These are phyloP conservation scores for Phytophthora kernoviae DNA, from an alignment of 352 stramenopile species.

Conservation along the genomic window DNA sequence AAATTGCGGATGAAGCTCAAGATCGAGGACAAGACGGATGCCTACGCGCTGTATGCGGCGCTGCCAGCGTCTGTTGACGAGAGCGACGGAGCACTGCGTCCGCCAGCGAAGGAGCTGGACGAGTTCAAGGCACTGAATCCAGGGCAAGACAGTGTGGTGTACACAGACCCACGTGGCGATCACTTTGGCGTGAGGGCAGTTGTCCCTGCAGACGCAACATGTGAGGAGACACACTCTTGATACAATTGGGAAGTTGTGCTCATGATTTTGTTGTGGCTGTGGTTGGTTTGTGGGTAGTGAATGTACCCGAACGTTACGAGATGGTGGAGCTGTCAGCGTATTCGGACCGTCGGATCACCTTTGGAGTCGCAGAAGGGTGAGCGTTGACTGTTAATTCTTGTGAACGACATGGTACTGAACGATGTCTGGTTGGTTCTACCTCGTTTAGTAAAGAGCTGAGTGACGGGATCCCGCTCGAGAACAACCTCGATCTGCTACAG, in stretches of 20 bases:
- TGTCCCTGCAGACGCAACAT: slow-evolving; percentile 35
- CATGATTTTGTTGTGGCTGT: too few relatives aligned
- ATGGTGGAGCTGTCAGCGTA: slow-evolving; percentile 52
- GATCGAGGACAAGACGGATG: slow-evolving; percentile 72
- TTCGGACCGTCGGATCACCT: slow-evolving; percentile 63
- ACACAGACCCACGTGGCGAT: slow-evolving; percentile 64
- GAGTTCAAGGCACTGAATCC: slow-evolving; percentile 43
- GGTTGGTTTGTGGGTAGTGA: slow-evolving; percentile 45
- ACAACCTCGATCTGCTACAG: slow-evolving; percentile 91
- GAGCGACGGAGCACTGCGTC: slow-evolving; percentile 28
- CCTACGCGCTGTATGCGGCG: slow-evolving; percentile 49
- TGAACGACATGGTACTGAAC: slow-evolving; percentile 7
- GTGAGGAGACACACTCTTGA: too few relatives aligned
- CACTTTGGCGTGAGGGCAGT: slow-evolving; percentile 73
- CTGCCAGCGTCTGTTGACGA: slow-evolving; percentile 51
- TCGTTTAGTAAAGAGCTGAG: slow-evolving; percentile 66
- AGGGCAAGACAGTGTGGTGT: slow-evolving; percentile 45
- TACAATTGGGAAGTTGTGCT: too few relatives aligned
- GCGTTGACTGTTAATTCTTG: neutral
- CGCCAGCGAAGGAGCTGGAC: slow-evolving; percentile 15
- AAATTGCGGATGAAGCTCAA: slow-evolving; percentile 86
- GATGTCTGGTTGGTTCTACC: neutral
- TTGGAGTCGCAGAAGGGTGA: slow-evolving; percentile 81
- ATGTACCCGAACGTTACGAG: slow-evolving; percentile 47
- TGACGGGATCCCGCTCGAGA: slow-evolving; percentile 91